phyloP scores from a whole-genome alignment of 805 yeast species.

The Candida methanosorbosa region DNA sequence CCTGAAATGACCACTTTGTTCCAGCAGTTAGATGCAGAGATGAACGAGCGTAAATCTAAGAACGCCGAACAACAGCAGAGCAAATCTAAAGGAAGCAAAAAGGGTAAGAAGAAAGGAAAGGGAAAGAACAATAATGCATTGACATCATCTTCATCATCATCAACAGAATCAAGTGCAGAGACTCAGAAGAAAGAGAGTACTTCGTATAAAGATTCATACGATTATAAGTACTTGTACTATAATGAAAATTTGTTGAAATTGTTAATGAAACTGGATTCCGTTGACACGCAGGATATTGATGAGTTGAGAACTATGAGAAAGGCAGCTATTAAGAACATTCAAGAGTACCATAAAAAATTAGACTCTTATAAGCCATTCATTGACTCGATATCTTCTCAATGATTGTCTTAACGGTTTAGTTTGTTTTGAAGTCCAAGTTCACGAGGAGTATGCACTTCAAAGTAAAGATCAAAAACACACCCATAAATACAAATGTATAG shows the following conservation, averaged over 20 bases:
- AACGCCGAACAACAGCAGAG: neutral
- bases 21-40: too few species aligned
- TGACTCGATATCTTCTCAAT: too few species aligned
- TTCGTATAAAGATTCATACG: conserved; percentile 17
- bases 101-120: conserved; percentile 1
- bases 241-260: conserved; percentile 64
- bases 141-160: neutral
- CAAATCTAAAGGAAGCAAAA: neutral
- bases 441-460: too few species aligned
- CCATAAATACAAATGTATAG: neutral
- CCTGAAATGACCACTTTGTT: neutral
- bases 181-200: neutral
- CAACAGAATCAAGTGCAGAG: neutral
- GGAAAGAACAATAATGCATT: neutral
- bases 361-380: conserved; percentile 27
- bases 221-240: conserved; percentile 46
- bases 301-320: conserved; percentile 50
- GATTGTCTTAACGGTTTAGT: too few species aligned
- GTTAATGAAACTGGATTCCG: conserved; percentile 56
- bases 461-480: too few species aligned
- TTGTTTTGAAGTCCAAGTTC: too few species aligned
- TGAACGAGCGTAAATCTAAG: conserved; percentile 2
- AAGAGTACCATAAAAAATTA: conserved; percentile 45
- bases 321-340: conserved; percentile 50
- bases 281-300: conserved; percentile 36